phyloP scores from a whole-genome alignment of 768 basidiomycete species.

The Pleurotus giganteus region DNA sequence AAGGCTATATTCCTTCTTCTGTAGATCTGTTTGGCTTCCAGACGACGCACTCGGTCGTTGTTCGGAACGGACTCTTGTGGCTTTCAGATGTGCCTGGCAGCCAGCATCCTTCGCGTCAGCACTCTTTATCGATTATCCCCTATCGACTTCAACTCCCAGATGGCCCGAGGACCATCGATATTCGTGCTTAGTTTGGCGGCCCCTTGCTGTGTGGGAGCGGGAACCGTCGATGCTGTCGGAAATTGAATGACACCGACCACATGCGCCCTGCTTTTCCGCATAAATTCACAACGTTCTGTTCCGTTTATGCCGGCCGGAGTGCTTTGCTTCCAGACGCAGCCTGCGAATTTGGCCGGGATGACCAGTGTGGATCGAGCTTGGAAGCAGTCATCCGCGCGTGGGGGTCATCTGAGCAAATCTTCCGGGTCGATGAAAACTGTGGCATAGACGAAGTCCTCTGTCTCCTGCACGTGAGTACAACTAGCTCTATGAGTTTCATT shows the following conservation, averaged over 20 bases:
- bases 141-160: too few species aligned
- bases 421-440: conserved; percentile 23
- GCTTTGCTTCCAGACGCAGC: conserved; percentile 38
- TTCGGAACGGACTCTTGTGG: too few species aligned
- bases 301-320: conserved; percentile 52
- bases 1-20: too few species aligned
- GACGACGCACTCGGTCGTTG: too few species aligned
- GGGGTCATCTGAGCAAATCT: not conserved
- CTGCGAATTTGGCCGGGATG: conserved; percentile 66
- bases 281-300: conserved; percentile 59
- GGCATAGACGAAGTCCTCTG: conserved; percentile 58
- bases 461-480: conserved; percentile 63
- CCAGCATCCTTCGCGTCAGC: too few species aligned
- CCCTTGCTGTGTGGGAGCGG: not conserved
- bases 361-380: conserved; percentile 42
- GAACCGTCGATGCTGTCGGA: conserved; percentile 5
- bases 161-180: not conserved
- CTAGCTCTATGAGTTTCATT: not conserved
- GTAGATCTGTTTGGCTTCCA: too few species aligned
- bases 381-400: conserved; percentile 36
- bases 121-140: too few species aligned
- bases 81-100: too few species aligned
- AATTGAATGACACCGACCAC: conserved; percentile 45
- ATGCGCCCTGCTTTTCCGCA: conserved; percentile 53
- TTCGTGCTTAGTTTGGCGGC: not conserved